A percentile compares a stretch with the other conserved stretches of the same genome.
These are phyloP conservation scores for Lactarius trivialis DNA, from an alignment of 768 basidiomycete species.

Conservation along the genomic window DNA sequence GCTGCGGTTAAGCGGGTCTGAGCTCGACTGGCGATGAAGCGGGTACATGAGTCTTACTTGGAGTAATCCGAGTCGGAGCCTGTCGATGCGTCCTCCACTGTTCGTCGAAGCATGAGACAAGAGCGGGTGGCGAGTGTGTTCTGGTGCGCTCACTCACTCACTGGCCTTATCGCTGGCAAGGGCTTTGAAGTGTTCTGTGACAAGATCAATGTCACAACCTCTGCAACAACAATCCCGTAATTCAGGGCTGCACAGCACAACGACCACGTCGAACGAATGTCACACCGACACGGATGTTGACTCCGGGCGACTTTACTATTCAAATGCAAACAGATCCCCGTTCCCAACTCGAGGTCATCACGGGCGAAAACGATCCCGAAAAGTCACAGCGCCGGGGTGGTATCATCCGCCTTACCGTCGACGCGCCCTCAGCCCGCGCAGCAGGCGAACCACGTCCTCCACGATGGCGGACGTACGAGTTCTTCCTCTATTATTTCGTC, in stretches of 20 bases:
- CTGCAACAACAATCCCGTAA: neutral
- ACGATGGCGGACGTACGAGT: slow-evolving; percentile 79
- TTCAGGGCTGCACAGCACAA: too few relatives aligned
- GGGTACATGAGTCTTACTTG: slow-evolving; percentile 49
- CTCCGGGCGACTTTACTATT: slow-evolving; percentile 22
- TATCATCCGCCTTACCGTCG: slow-evolving; percentile 47
- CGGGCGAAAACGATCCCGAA: slow-evolving; percentile 4
- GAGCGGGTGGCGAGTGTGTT: neutral
- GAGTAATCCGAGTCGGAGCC: slow-evolving; percentile 96
- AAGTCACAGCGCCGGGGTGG: slow-evolving; percentile 26
- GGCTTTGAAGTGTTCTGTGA: neutral
- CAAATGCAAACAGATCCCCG: slow-evolving; percentile 30
- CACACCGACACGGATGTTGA: slow-evolving; percentile 17
- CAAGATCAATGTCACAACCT: neutral
- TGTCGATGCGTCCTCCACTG: slow-evolving; percentile 83
- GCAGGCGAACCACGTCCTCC: slow-evolving; percentile 33
- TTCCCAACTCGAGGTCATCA: slow-evolving; percentile 11
- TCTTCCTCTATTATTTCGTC: slow-evolving; percentile 64
- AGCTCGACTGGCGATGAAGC: slow-evolving; percentile 5
- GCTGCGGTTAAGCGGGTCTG: slow-evolving; percentile 9
- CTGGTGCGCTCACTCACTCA: slow-evolving; percentile 14
- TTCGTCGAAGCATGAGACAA: slow-evolving; percentile 31
- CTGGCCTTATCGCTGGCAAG: neutral
- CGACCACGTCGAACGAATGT: neutral
- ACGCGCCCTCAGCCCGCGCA: slow-evolving; percentile 41